These are phyloP conservation scores for Acer saccharum DNA, from an alignment of 345 rosid genomes.

Conservation along the genomic window DNA sequence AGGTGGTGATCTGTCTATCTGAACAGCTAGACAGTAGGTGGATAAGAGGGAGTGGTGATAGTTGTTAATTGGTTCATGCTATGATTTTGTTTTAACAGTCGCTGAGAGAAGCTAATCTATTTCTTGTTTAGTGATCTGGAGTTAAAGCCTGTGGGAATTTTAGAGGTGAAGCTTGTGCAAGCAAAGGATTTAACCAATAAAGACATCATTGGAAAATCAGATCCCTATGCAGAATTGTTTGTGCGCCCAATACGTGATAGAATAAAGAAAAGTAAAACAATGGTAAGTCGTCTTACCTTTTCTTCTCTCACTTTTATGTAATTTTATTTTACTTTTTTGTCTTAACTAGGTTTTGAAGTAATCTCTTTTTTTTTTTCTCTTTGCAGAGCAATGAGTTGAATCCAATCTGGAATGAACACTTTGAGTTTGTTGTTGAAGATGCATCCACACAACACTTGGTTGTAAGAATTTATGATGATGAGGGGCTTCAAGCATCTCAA, in stretches of 20 bases:
- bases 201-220: conserved; percentile 95
- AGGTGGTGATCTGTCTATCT: neutral
- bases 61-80: conserved; percentile 10
- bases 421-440: conserved; percentile 87
- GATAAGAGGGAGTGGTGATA: conserved; percentile 2
- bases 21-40: conserved; percentile 5
- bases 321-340: neutral
- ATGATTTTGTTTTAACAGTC: neutral
- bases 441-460: conserved; percentile 88
- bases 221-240: conserved; percentile 81
- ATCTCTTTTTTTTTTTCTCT: conserved; percentile 12
- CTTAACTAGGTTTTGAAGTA: conserved; percentile 16
- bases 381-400: conserved; percentile 88
- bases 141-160: conserved; percentile 83
- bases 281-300: conserved; percentile 51
- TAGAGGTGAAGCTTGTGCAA: conserved; percentile 99
- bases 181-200: conserved; percentile 92
- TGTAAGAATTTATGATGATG: conserved; percentile 86
- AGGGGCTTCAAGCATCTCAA: conserved; percentile 91
- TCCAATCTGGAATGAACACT: conserved; percentile 99
- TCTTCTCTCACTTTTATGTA: neutral
- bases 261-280: conserved; percentile 79
- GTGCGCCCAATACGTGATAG: conserved; percentile 81
- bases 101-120: conserved; percentile 21
- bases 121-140: conserved; percentile 75